Percentiles rank a stretch among this genome's conserved stretches.
These are phyloP conservation scores for Podospora fimiseda DNA, from an alignment of 495 filamentous ascomycete species.

Conservation along the genomic window DNA sequence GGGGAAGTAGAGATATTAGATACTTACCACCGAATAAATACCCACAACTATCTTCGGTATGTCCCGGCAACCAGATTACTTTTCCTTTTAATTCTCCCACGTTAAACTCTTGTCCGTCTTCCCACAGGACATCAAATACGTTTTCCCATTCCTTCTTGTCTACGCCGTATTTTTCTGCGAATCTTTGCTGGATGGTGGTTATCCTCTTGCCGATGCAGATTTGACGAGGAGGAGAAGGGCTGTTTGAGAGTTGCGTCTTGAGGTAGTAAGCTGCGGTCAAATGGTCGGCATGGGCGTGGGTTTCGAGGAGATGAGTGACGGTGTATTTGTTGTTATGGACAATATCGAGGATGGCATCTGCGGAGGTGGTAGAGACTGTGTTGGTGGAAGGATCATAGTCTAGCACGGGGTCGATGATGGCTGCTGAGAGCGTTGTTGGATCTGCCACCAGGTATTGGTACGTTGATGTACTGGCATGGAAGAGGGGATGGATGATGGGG, in stretches of 20 bases:
- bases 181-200: slow-evolving; percentile 41
- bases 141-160: slow-evolving; percentile 29
- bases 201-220: slow-evolving; percentile 54
- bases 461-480: slow-evolving; percentile 41
- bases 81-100: slow-evolving; percentile 43
- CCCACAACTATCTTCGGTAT: slow-evolving; percentile 57
- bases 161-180: slow-evolving; percentile 45
- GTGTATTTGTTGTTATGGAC: slow-evolving; percentile 40
- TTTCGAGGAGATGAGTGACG: slow-evolving; percentile 49
- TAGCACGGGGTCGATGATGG: slow-evolving; percentile 56
- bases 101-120: slow-evolving; percentile 47
- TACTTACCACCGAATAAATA: slow-evolving; percentile 47
- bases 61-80: slow-evolving; percentile 52
- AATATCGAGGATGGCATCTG: slow-evolving; percentile 42
- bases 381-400: slow-evolving; percentile 48
- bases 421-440: slow-evolving; percentile 38
- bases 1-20: not conserved
- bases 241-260: slow-evolving; percentile 34
- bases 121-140: slow-evolving; percentile 47
- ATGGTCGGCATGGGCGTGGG: slow-evolving; percentile 58
- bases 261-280: slow-evolving; percentile 53
- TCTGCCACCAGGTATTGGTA: slow-evolving; percentile 59
- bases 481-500: slow-evolving; percentile 23
- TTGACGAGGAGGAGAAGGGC: too few relatives aligned
- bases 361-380: slow-evolving; percentile 40